Evolutionary conservation across 2,329 filamentous ascomycete genomes (phyloP).

Genomic region (Albifimbria verrucaria): DNA sequence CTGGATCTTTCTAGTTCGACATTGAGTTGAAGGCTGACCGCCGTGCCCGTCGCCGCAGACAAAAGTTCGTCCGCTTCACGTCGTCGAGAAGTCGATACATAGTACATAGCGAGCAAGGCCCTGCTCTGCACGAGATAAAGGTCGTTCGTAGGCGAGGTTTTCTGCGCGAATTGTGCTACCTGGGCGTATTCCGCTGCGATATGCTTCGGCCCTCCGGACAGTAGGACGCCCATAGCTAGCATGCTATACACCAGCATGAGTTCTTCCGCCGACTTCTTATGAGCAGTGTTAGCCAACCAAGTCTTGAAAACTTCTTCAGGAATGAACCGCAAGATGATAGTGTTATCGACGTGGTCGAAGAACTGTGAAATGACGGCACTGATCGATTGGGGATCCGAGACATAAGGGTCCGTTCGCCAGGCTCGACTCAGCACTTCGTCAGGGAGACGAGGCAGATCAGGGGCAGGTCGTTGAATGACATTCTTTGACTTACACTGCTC

Average conservation of each 20-base stretch:
- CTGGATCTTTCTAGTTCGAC: constrained; percentile 52
- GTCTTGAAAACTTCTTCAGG: constrained; percentile 35
- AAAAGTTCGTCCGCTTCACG: constrained; percentile 62
- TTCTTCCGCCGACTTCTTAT: constrained; percentile 38
- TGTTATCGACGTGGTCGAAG: constrained; percentile 38
- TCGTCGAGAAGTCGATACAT: constrained; percentile 58
- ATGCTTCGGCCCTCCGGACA: constrained; percentile 33
- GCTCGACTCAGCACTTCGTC: constrained; percentile 46
- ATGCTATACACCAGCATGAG: constrained; percentile 45
- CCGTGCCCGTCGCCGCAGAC: constrained; percentile 58
- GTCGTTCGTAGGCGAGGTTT: constrained; percentile 20
- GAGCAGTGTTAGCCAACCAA: constrained; percentile 31
- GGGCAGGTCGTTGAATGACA: constrained; percentile 30
- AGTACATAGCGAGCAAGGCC: constrained; percentile 64
- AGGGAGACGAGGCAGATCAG: constrained; percentile 44
- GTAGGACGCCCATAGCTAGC: constrained; percentile 34
- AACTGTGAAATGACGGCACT: constrained; percentile 36
- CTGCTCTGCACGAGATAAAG: constrained; percentile 66
- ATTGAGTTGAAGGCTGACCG: constrained; percentile 60
- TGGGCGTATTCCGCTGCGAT: constrained; percentile 39
- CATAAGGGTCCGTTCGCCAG: constrained; percentile 50
- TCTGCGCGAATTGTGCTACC: constrained; percentile 55
- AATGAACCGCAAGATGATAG: constrained; percentile 38
- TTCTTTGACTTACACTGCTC: constrained; percentile 34
- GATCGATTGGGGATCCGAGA: constrained; percentile 38